Percentiles rank a stretch among this genome's conserved stretches.
Conservation (phyloP, 306 rosid species). For the Begonia masoniana region DNA sequence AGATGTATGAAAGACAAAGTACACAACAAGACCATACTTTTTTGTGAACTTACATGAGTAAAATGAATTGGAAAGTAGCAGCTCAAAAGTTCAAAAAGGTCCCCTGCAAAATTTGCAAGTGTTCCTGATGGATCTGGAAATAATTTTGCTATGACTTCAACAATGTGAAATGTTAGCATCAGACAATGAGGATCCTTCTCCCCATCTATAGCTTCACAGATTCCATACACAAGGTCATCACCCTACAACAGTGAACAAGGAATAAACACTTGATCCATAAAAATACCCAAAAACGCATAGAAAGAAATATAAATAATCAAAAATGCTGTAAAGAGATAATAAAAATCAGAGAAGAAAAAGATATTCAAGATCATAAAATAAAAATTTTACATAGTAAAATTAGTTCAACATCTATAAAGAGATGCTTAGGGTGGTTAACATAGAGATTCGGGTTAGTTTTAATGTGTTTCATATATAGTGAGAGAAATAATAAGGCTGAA, state of each 20-base stretch:
- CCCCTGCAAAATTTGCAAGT: conserved; percentile 46
- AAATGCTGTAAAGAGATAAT: too few relatives aligned
- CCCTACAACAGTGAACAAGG: conserved; percentile 42
- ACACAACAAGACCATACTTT: not conserved
- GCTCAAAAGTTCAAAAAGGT: conserved; percentile 63
- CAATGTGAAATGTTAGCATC: conserved; percentile 49
- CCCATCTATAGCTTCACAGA: conserved; percentile 76
- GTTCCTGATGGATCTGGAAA: conserved; percentile 68
- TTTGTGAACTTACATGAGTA: conserved; percentile 69
- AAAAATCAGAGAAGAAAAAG: too few relatives aligned
- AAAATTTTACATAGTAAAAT: too few relatives aligned
- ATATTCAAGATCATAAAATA: too few relatives aligned
- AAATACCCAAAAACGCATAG: too few relatives aligned
- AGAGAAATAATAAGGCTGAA: not conserved
- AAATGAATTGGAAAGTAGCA: conserved; percentile 94
- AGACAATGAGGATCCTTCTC: conserved; percentile 95
- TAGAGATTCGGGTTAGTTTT: too few relatives aligned
- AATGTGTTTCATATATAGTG: not conserved
- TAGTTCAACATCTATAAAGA: too few relatives aligned
- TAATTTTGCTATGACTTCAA: conserved; percentile 44
- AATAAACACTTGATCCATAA: too few relatives aligned
- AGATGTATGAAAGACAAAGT: conserved; percentile 10
- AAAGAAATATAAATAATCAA: not conserved
- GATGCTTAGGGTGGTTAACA: too few relatives aligned
- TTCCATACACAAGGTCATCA: conserved; percentile 55